These are phyloP conservation scores for Ogataea salicorniae DNA, from an alignment of 805 yeast genomes.

Conservation along the genomic window DNA sequence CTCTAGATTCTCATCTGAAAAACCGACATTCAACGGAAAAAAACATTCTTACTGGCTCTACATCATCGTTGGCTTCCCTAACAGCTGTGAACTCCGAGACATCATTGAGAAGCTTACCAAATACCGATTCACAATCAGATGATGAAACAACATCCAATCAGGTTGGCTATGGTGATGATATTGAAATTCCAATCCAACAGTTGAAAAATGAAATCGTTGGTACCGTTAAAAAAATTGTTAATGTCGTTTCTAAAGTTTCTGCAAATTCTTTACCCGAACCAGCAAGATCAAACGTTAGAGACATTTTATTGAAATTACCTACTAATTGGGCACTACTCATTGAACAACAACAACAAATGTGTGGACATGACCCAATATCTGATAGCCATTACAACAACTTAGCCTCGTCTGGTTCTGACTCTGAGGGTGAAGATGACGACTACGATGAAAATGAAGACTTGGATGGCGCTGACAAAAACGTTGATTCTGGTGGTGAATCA, in stretches of 20 bases:
- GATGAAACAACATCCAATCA: background rate
- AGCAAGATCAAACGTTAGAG: constrained; percentile 75
- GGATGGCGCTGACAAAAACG: constrained; percentile 19
- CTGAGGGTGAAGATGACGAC: constrained; percentile 5
- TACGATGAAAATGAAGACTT: constrained; percentile 20
- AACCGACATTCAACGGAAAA: background rate
- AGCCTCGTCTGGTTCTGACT: constrained; percentile 3
- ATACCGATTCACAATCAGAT: background rate
- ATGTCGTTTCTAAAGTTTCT: constrained; percentile 78
- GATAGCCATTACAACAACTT: constrained; percentile 9
- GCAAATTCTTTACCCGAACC: constrained; percentile 72
- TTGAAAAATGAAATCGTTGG: constrained; percentile 79
- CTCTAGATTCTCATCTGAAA: too few species aligned
- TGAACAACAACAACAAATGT: constrained; percentile 15
- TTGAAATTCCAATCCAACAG: constrained; percentile 31
- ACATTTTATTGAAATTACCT: constrained; percentile 72
- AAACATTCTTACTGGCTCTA: background rate
- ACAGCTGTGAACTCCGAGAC: constrained; percentile 17
- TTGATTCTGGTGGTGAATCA: constrained; percentile 11
- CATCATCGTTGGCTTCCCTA: constrained; percentile 10
- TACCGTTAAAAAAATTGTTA: constrained; percentile 84
- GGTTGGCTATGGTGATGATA: background rate
- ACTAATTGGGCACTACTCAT: constrained; percentile 52
- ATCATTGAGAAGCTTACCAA: constrained; percentile 12
- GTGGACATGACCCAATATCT: background rate